These are phyloP conservation scores for Nakazawaea ambrosiae DNA, from an alignment of 805 yeast species.

Conservation along the genomic window DNA sequence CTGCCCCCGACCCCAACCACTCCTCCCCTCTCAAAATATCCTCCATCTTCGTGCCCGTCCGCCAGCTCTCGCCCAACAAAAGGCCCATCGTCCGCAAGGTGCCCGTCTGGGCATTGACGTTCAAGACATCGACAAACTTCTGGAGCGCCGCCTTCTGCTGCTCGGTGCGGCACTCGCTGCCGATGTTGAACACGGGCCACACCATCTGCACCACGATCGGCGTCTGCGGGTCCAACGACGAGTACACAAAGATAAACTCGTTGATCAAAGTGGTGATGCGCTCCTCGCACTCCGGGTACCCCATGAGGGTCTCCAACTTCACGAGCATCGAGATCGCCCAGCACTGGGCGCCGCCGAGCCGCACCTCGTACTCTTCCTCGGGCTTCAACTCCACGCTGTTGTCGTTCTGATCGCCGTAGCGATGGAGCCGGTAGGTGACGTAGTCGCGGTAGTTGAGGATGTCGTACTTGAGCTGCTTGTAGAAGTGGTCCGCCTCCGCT, in stretches of 20 bases:
- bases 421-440: conserved; percentile 20
- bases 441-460: conserved; percentile 42
- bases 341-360: conserved; percentile 48
- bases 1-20: conserved; percentile 46
- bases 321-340: conserved; percentile 39
- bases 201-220: conserved; percentile 56
- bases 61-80: conserved; percentile 40
- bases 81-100: conserved; percentile 36
- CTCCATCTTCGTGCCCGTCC: conserved; percentile 33
- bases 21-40: conserved; percentile 33
- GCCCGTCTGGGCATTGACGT: conserved; percentile 47
- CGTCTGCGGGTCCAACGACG: conserved; percentile 35
- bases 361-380: conserved; percentile 27
- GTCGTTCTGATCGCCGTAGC: background rate
- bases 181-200: conserved; percentile 51
- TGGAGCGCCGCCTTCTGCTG: conserved; percentile 25
- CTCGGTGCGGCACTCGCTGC: conserved; percentile 31
- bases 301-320: conserved; percentile 21
- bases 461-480: conserved; percentile 26
- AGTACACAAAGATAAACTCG: conserved; percentile 43
- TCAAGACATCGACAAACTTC: conserved; percentile 32
- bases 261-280: conserved; percentile 25
- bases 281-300: conserved; percentile 16
- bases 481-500: conserved; percentile 16
- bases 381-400: conserved; percentile 11